These are phyloP conservation scores for Bipolaris zeicola DNA, from an alignment of 2,329 filamentous ascomycete species.

Conservation along the genomic window DNA sequence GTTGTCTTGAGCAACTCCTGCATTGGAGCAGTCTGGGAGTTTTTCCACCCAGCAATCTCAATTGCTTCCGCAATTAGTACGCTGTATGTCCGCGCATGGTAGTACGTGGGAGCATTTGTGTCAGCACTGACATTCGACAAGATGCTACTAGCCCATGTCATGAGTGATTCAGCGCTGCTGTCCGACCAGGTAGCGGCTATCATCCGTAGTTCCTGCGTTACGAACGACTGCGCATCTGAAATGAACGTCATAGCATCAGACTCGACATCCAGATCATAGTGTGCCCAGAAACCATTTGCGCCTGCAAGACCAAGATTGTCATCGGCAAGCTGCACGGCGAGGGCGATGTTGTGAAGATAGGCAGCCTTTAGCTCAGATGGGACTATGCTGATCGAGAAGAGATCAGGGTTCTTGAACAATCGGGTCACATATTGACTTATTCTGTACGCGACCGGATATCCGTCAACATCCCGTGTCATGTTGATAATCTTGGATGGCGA, in stretches of 20 bases:
- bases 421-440: slow-evolving; percentile 73
- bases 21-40: slow-evolving; percentile 40
- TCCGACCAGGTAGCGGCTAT: slow-evolving; percentile 22
- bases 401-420: slow-evolving; percentile 57
- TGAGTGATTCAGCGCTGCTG: slow-evolving; percentile 25
- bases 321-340: slow-evolving; percentile 63
- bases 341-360: slow-evolving; percentile 57
- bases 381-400: slow-evolving; percentile 41
- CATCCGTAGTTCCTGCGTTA: slow-evolving; percentile 52
- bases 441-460: slow-evolving; percentile 73
- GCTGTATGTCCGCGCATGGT: slow-evolving; percentile 49
- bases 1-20: slow-evolving; percentile 46
- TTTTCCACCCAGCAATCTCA: slow-evolving; percentile 51
- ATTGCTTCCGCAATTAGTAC: slow-evolving; percentile 47
- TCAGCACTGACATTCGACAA: slow-evolving; percentile 31
- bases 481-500: slow-evolving; percentile 27
- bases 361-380: slow-evolving; percentile 23
- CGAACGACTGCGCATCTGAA: slow-evolving; percentile 55
- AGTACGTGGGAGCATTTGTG: slow-evolving; percentile 46
- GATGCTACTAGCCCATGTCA: slow-evolving; percentile 31
- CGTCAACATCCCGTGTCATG: slow-evolving; percentile 67
- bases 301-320: slow-evolving; percentile 64
- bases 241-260: slow-evolving; percentile 60
- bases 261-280: slow-evolving; percentile 56
- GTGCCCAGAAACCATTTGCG: slow-evolving; percentile 60